phyloP scores from a whole-genome alignment of 495 filamentous ascomycete genomes.

The Antarctomyces pellizariae region DNA sequence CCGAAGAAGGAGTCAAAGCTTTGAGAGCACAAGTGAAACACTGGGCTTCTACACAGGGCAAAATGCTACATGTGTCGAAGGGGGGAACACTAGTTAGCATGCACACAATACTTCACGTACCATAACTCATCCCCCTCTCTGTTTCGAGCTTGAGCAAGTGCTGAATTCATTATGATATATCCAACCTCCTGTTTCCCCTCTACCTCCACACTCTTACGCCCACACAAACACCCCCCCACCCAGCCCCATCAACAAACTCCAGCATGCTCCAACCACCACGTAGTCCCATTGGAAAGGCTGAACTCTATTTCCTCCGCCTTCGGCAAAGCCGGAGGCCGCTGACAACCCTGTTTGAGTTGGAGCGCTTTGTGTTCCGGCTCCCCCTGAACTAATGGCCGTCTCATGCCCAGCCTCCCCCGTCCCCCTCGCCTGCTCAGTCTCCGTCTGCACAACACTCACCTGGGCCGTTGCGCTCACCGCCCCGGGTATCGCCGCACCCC shows the following conservation, averaged over 20 bases:
- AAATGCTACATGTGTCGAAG: too few relatives aligned
- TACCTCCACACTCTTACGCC: constrained; percentile 2
- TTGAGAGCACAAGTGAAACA: too few relatives aligned
- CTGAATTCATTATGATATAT: too few relatives aligned
- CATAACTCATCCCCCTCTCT: too few relatives aligned
- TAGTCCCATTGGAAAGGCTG: constrained; percentile 14
- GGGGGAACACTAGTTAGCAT: too few relatives aligned
- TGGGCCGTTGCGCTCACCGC: constrained; percentile 23
- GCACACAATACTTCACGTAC: too few relatives aligned
- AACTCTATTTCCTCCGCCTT: constrained; percentile 14
- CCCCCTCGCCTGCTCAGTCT: constrained; percentile 8
- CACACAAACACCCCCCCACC: constrained; percentile 17
- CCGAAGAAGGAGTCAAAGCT: too few relatives aligned
- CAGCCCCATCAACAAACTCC: constrained; percentile 17
- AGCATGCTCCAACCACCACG: constrained; percentile 15
- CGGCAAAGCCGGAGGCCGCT: constrained; percentile 15
- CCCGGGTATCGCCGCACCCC: constrained; percentile 24
- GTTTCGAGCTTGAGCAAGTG: too few relatives aligned
- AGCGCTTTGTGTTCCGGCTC: constrained; percentile 4
- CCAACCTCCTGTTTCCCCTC: too few relatives aligned
- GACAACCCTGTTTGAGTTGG: constrained; percentile 7
- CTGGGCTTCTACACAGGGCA: too few relatives aligned
- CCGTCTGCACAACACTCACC: constrained; percentile 12
- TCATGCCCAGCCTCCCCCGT: not conserved
- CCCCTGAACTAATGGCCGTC: constrained; percentile 3